These are phyloP conservation scores for Crotalaria pallida DNA, from an alignment of 306 rosid species.

Conservation along the genomic window DNA sequence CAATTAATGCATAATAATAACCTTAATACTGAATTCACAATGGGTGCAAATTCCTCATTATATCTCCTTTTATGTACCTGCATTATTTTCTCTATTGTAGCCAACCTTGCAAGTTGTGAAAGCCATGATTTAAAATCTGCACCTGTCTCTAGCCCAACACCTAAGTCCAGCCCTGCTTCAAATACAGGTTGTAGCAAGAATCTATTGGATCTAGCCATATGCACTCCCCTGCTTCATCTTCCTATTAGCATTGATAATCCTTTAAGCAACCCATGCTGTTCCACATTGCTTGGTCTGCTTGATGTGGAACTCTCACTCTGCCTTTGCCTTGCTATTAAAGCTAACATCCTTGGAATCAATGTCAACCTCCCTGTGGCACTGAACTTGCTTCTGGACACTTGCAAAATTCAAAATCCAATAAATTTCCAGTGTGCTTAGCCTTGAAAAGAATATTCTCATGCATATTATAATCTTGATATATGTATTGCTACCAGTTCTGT, in stretches of 20 bases:
- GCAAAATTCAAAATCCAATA: background rate
- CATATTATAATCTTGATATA: too few species aligned
- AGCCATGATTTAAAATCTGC: background rate
- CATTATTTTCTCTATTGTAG: background rate
- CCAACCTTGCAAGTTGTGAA: background rate
- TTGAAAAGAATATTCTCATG: too few species aligned
- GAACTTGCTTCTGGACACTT: background rate
- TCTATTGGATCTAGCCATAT: background rate
- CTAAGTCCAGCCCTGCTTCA: background rate
- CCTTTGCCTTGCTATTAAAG: background rate
- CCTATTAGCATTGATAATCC: background rate
- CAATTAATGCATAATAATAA: background rate
- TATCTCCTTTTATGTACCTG: background rate
- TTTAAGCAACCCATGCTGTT: background rate
- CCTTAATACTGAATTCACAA: background rate
- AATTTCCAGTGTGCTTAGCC: background rate
- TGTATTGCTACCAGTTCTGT: too few species aligned
- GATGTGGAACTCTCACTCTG: background rate
- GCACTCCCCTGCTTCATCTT: background rate
- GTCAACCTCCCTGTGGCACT: background rate
- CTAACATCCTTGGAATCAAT: background rate
- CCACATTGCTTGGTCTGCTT: background rate
- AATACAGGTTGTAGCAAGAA: background rate
- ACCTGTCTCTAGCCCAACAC: background rate
- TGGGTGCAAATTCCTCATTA: background rate